phyloP scores from a whole-genome alignment of 2,329 filamentous ascomycete species.

The Escovopsis sp. region DNA sequence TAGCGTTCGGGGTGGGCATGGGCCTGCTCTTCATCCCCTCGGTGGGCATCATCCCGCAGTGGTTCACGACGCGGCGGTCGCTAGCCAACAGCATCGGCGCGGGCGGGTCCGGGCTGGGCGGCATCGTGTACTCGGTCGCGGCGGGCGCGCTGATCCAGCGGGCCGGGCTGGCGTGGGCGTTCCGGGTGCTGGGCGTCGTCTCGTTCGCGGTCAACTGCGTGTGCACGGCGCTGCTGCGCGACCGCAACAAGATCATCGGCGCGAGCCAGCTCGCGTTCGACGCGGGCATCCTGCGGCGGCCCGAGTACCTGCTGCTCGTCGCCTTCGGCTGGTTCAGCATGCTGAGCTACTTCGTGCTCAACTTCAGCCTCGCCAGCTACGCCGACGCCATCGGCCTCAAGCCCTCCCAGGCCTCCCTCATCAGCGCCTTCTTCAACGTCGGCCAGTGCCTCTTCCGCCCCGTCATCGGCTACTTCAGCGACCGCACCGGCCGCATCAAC shows the following conservation, averaged over 20 bases:
- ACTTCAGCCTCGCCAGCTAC: constrained; percentile 65
- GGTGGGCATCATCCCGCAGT: constrained; percentile 55
- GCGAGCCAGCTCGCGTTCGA: constrained; percentile 55
- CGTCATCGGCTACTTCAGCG: constrained; percentile 57
- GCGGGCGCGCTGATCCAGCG: constrained; percentile 53
- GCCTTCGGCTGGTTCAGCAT: constrained; percentile 58
- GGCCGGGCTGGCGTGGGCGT: constrained; percentile 52
- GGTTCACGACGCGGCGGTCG: constrained; percentile 55
- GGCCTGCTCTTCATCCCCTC: constrained; percentile 60
- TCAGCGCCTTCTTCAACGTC: constrained; percentile 61
- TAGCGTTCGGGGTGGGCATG: constrained; percentile 67
- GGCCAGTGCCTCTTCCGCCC: constrained; percentile 54
- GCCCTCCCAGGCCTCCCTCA: constrained; percentile 51
- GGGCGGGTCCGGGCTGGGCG: constrained; percentile 62
- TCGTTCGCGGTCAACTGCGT: constrained; percentile 48
- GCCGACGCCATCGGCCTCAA: constrained; percentile 52
- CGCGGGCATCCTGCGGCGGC: constrained; percentile 41
- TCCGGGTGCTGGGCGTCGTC: constrained; percentile 49
- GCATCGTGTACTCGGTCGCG: constrained; percentile 52
- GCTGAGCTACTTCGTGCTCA: constrained; percentile 60
- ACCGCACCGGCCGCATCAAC: constrained; percentile 57
- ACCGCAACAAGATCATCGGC: constrained; percentile 58
- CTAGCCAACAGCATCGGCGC: constrained; percentile 56
- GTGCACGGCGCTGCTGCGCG: constrained; percentile 49
- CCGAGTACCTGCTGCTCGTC: constrained; percentile 50